A percentile compares a stretch with the other conserved stretches of the same genome.
Conservation (phyloP, 768 basidiomycete species). For the Scleroderma bovista region DNA sequence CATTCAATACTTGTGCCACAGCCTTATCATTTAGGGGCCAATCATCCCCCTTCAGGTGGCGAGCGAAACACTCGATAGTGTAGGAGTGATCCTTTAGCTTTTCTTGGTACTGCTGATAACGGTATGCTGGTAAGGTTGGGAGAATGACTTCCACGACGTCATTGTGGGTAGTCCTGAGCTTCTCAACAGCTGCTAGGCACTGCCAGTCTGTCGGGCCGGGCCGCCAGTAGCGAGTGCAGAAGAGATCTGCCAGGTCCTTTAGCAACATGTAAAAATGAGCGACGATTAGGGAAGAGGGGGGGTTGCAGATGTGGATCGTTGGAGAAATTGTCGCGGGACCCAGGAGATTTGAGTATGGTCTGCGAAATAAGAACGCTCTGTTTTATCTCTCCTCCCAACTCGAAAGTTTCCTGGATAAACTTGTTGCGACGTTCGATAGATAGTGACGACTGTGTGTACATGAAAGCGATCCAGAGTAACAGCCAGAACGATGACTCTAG, state of each 20-base stretch:
- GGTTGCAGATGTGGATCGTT: too few relatives aligned
- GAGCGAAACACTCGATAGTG: not conserved
- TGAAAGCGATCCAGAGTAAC: not conserved
- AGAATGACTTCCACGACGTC: too few relatives aligned
- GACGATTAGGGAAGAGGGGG: too few relatives aligned
- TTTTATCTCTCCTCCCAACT: not conserved
- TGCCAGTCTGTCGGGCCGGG: too few relatives aligned
- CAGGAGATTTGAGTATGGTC: not conserved
- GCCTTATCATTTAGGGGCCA: not conserved
- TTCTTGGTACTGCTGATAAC: not conserved
- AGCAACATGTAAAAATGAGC: not conserved
- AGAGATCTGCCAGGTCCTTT: not conserved
- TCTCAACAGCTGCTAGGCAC: too few relatives aligned
- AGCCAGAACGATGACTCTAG: slow-evolving; percentile 1
- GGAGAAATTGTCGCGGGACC: not conserved
- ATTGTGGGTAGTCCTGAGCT: too few relatives aligned
- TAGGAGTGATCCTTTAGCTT: not conserved
- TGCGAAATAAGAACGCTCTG: not conserved
- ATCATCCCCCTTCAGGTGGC: not conserved
- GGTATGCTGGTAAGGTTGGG: not conserved
- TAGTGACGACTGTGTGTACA: not conserved
- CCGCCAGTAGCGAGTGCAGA: not conserved
- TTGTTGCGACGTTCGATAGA: not conserved
- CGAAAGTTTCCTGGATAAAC: not conserved
- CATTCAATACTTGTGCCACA: not conserved